A percentile compares a stretch with the other conserved stretches of the same genome.
Evolutionary conservation across 495 filamentous ascomycete species (phyloP).

Genomic region (Aspergillus conjunctus): DNA sequence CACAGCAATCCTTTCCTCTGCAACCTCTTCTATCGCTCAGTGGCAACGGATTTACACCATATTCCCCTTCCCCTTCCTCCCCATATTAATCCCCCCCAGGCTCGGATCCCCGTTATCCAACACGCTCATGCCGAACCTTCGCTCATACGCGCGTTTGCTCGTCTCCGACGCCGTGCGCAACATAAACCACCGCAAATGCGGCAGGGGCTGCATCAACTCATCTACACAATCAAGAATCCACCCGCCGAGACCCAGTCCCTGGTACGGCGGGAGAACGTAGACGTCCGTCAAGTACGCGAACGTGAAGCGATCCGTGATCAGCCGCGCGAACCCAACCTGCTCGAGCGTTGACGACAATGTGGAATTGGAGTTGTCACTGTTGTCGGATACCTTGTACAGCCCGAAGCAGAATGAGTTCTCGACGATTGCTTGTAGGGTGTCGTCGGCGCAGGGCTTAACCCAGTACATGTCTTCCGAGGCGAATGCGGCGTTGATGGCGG

Average conservation of each 20-base stretch:
- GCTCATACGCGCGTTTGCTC: constrained; percentile 49
- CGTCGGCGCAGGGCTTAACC: constrained; percentile 44
- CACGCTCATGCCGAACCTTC: constrained; percentile 46
- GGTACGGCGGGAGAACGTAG: constrained; percentile 57
- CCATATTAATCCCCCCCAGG: constrained; percentile 31
- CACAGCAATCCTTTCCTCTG: neutral
- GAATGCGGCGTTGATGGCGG: constrained; percentile 53
- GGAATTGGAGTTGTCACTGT: neutral
- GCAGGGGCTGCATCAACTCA: constrained; percentile 57
- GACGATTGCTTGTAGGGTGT: constrained; percentile 46
- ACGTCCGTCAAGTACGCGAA: constrained; percentile 73
- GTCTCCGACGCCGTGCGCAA: constrained; percentile 45
- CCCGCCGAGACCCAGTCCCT: constrained; percentile 60
- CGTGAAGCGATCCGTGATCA: constrained; percentile 66
- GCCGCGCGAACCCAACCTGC: constrained; percentile 61
- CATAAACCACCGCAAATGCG: constrained; percentile 56
- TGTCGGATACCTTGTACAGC: constrained; percentile 39
- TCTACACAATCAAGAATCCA: constrained; percentile 64
- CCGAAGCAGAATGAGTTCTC: constrained; percentile 58
- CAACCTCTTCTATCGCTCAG: no score
- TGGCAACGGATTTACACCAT: constrained; percentile 9
- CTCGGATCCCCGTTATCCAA: constrained; percentile 34
- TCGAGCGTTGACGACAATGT: constrained; percentile 6
- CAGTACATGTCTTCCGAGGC: constrained; percentile 58
- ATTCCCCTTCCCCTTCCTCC: constrained; percentile 19